Evolutionary conservation across 1,139 yeast genomes (phyloP), one percentile per base, ranked within the genome.

Genomic region (Yamadazyma sp.): DNA sequence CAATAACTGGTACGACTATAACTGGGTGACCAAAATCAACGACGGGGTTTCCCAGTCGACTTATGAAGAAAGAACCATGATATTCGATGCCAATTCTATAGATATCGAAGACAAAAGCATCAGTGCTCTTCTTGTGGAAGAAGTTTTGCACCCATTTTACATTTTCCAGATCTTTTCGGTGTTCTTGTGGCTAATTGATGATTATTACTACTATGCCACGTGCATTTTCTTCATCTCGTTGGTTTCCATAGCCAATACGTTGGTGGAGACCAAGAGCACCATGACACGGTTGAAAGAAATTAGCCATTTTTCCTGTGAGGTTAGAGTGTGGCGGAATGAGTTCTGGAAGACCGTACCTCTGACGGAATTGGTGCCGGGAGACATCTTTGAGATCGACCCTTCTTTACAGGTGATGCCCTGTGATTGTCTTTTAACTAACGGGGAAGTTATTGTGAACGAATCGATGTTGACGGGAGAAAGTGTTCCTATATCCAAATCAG

Each of bases 391-490:
- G 62, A 79, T 94, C 24, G 97, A 90, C 54, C 96, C 97, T 0
- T 77, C 86, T 0, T 67, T 92, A 43, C 52, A 67, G 3, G 54
- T 76, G 0, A 71, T 90, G 37, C 98, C 99, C 0, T 89, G 97
- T 57, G 98, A 94, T 62, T 86, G 96, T 1, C 62, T 94, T 13
- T 67, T 92, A 35, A 64, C 90, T 18, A 80, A 90, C 33, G 98
- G 98, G 38, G 97, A 89, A 56, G 87, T 95, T 59, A 88, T 92
- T 41, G 85, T 90, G 13, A 92, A 92, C 59, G 97, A 90, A 57
- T 86, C 96, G 9, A 90, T 90, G 95, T 73, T 90, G 23, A 92
- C 97, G 0, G 99, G 99, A 29, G 99, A 92, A 59, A 88, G 97
- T 41, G 97, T 92, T 1, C 98, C 99, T 0, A 96, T 92, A 2